These are phyloP conservation scores for Groenewaldozyma sp. DNA, from an alignment of 1,139 yeast genomes.

Conservation along the genomic window DNA sequence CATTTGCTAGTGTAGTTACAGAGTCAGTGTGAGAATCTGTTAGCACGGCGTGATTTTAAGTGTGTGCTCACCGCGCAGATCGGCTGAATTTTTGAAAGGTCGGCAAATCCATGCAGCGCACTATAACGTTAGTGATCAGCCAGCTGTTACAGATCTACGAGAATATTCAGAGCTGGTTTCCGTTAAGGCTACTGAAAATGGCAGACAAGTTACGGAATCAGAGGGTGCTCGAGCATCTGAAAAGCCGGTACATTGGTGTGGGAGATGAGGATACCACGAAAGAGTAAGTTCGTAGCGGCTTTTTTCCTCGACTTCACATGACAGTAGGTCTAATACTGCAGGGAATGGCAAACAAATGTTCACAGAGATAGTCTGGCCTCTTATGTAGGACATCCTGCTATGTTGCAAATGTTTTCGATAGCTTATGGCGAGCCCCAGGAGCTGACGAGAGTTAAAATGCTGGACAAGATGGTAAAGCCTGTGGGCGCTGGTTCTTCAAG, in stretches of 20 bases:
- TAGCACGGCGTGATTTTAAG: too few relatives aligned
- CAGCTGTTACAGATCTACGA: too few relatives aligned
- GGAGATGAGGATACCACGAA: slow-evolving; percentile 64
- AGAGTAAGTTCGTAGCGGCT: too few relatives aligned
- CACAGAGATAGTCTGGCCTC: slow-evolving; percentile 69
- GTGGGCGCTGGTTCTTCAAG: slow-evolving; percentile 7
- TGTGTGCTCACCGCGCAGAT: too few relatives aligned
- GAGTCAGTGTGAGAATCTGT: too few relatives aligned
- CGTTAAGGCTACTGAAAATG: slow-evolving; percentile 6
- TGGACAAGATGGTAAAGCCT: slow-evolving; percentile 49
- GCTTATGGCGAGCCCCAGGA: slow-evolving; percentile 49
- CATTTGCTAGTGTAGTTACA: too few relatives aligned
- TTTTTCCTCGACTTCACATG: too few relatives aligned
- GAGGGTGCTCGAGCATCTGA: slow-evolving; percentile 52
- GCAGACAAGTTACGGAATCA: slow-evolving; percentile 56
- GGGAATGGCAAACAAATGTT: slow-evolving; percentile 51
- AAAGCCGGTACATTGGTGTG: slow-evolving; percentile 57
- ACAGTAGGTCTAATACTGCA: slow-evolving; percentile 11
- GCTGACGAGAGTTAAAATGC: slow-evolving; percentile 40
- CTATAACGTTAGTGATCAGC: too few relatives aligned
- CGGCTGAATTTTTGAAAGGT: too few relatives aligned
- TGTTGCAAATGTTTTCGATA: slow-evolving; percentile 58
- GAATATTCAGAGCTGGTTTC: too few relatives aligned
- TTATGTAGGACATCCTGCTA: slow-evolving; percentile 57
- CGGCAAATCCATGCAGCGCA: too few relatives aligned